phyloP scores from a whole-genome alignment of 148 eudicot genomes.

The Dianthus caryophyllus region DNA sequence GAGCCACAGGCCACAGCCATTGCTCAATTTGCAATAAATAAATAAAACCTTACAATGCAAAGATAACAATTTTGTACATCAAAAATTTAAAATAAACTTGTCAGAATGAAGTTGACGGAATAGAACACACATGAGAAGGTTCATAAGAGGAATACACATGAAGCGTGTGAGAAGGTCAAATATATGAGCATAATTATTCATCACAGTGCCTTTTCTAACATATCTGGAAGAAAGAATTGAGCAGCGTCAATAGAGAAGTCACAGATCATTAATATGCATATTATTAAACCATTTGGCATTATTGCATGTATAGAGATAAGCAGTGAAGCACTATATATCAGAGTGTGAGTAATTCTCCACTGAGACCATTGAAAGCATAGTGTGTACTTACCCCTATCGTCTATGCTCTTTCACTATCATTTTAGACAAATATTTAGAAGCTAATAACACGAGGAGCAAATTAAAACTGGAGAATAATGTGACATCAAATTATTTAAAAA shows the following conservation, averaged over 20 bases:
- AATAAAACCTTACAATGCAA: not conserved
- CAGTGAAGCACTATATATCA: no score
- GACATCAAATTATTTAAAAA: no score
- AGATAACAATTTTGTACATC: not conserved
- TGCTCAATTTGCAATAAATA: not conserved
- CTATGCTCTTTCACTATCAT: no score
- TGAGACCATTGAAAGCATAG: no score
- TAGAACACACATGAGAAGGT: not conserved
- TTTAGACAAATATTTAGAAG: no score
- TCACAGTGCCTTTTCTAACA: constrained; percentile 55
- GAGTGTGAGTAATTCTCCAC: no score
- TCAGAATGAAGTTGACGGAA: not conserved
- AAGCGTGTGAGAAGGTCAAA: constrained; percentile 87
- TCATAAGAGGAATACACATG: constrained; percentile 46
- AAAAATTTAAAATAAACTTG: not conserved
- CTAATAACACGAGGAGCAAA: no score
- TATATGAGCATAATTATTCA: constrained; percentile 91
- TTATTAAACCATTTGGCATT: no score
- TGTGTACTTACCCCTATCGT: no score
- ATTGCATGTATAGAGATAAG: no score
- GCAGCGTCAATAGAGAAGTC: not conserved
- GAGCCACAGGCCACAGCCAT: not conserved
- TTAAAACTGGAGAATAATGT: no score
- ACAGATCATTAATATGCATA: no score
- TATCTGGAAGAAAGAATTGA: constrained; percentile 48